Conservation (phyloP, 345 rosid species). For the Salix suchowensis region DNA sequence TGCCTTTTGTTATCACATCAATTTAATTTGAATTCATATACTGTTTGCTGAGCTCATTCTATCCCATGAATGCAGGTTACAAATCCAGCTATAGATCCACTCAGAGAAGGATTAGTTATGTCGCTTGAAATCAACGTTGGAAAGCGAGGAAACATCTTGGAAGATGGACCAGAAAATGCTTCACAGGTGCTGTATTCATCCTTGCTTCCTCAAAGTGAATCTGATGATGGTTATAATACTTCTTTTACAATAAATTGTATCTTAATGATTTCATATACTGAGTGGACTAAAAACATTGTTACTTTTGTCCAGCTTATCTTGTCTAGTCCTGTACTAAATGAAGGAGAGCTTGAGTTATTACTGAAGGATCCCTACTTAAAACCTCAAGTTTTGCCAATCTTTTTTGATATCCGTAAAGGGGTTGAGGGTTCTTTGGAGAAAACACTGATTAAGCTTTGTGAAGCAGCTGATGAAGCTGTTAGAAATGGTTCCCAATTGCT, state of each 20-base stretch:
- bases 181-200: constrained; percentile 54
- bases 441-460: constrained; percentile 68
- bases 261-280: neutral
- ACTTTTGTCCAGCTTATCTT: constrained; percentile 56
- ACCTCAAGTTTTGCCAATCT: constrained; percentile 60
- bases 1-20: neutral
- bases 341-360: constrained; percentile 80
- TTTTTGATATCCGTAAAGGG: constrained; percentile 89
- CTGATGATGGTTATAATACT: constrained; percentile 4
- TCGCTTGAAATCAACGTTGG: constrained; percentile 95
- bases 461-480: constrained; percentile 98
- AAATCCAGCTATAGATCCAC: constrained; percentile 98
- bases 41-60: constrained; percentile 4
- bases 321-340: constrained; percentile 82
- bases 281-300: constrained; percentile 7
- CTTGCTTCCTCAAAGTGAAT: constrained; percentile 1
- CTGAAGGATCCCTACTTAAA: constrained; percentile 62
- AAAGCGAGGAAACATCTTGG: constrained; percentile 87
- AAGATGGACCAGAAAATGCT: constrained; percentile 93
- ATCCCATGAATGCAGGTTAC: constrained; percentile 58
- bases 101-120: constrained; percentile 97
- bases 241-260: constrained; percentile 1
- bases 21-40: neutral
- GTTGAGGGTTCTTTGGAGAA: constrained; percentile 86
- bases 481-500: constrained; percentile 91